Percentiles rank a stretch among this genome's conserved stretches.
phyloP scores from a whole-genome alignment of 2,329 filamentous ascomycete genomes.

The Colletotrichum musae region DNA sequence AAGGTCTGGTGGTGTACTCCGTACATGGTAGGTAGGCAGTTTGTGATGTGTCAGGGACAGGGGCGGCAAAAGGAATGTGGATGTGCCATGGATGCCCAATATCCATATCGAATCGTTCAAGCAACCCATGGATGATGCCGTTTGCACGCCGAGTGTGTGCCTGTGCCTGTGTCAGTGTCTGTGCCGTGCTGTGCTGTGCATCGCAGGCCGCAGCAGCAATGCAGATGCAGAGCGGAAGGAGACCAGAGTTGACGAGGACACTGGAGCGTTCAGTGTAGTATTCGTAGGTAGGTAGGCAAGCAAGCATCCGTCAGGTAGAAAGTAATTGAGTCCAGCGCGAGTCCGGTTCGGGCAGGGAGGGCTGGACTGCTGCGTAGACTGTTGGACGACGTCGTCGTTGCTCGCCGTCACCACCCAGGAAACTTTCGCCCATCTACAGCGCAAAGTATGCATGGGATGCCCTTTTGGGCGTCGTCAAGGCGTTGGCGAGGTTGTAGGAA shows the following conservation, averaged over 20 bases:
- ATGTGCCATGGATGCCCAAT: slow-evolving; percentile 39
- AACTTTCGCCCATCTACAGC: neutral
- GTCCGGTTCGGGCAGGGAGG: too few relatives aligned
- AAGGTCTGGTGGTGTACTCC: neutral
- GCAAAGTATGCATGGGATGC: slow-evolving; percentile 18
- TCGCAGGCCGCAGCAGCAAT: slow-evolving; percentile 14
- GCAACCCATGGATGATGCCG: slow-evolving; percentile 16
- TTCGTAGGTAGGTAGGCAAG: too few relatives aligned
- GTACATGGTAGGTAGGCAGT: too few relatives aligned
- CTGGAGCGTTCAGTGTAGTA: too few relatives aligned
- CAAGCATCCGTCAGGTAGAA: too few relatives aligned
- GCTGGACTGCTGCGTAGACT: too few relatives aligned
- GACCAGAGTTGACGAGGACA: too few relatives aligned
- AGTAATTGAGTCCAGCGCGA: too few relatives aligned
- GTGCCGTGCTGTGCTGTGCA: slow-evolving; percentile 32
- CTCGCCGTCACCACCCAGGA: too few relatives aligned
- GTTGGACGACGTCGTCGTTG: too few relatives aligned
- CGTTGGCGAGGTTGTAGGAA: slow-evolving; percentile 1
- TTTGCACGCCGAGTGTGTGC: slow-evolving; percentile 17
- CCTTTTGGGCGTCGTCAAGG: slow-evolving; percentile 7
- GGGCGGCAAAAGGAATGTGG: slow-evolving; percentile 25
- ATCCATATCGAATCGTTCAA: slow-evolving; percentile 17
- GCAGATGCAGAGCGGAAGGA: neutral
- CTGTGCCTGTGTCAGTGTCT: slow-evolving; percentile 3
- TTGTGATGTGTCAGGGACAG: slow-evolving; percentile 38